Conservation (phyloP, 139 green algal genomes). For the Chlorella sp. region DNA sequence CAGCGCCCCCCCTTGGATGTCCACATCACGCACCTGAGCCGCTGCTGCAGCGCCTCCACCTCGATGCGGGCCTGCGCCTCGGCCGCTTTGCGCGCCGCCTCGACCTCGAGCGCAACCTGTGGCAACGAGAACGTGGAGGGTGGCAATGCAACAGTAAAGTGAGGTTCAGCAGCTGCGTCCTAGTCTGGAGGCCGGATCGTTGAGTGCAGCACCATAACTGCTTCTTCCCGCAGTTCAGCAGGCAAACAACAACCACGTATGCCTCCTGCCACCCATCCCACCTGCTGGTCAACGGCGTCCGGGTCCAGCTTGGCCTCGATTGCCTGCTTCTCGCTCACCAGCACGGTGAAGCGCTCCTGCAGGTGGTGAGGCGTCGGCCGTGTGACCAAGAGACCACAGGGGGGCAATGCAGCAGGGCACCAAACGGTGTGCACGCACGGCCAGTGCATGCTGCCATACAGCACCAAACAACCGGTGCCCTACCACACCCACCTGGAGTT, state of each 20-base stretch:
- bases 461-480: background rate
- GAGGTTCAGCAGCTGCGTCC: no score
- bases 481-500: conserved; percentile 25
- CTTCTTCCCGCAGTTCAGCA: no score
- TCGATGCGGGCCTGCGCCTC: conserved; percentile 48
- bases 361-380: background rate
- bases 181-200: no score
- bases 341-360: conserved; percentile 13
- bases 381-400: background rate
- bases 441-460: no score
- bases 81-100: background rate
- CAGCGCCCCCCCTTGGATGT: no score
- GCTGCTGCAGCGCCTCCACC: conserved; percentile 39
- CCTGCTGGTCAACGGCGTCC: conserved; percentile 24
- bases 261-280: background rate
- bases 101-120: conserved; percentile 14
- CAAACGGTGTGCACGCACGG: no score
- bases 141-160: background rate
- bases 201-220: no score
- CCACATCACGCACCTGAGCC: conserved; percentile 26
- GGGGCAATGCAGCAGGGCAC: no score
- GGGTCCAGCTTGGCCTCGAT: conserved; percentile 36
- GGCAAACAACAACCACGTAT: background rate
- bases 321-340: conserved; percentile 30
- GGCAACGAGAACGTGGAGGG: background rate